phyloP scores from a whole-genome alignment of 2,329 filamentous ascomycete species.

The Trichoderma endophyticum region DNA sequence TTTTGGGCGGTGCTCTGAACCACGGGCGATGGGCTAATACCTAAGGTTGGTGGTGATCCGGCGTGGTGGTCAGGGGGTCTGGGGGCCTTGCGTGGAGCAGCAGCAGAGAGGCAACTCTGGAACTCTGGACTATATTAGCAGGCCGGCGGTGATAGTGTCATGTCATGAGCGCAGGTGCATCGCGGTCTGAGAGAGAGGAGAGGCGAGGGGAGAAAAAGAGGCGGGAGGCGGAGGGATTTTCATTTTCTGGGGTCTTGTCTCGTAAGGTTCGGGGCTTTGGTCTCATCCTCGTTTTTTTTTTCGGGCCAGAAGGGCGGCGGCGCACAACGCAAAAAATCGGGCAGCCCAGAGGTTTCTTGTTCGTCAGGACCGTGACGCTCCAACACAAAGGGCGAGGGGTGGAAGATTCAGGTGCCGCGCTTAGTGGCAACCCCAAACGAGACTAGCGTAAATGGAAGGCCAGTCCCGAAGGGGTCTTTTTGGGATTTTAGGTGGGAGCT shows the following conservation, averaged over 20 bases:
- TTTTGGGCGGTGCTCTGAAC: conserved; percentile 20
- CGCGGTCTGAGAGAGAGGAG: conserved; percentile 19
- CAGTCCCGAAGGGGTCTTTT: conserved; percentile 1
- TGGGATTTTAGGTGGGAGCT: background rate
- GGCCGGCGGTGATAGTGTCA: conserved; percentile 19
- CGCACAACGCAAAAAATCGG: conserved; percentile 34
- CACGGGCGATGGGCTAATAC: conserved; percentile 20
- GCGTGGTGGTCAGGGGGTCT: conserved; percentile 24
- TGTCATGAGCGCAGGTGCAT: conserved; percentile 19
- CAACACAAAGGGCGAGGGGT: conserved; percentile 19
- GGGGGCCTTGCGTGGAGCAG: conserved; percentile 22
- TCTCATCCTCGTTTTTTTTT: conserved; percentile 41
- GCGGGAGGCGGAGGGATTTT: conserved; percentile 31
- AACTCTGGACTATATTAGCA: conserved; percentile 17
- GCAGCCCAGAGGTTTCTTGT: conserved; percentile 20
- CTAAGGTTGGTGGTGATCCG: conserved; percentile 26
- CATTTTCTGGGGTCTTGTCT: conserved; percentile 35
- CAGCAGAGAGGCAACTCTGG: conserved; percentile 18
- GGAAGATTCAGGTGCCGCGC: conserved; percentile 19
- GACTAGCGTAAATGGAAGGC: background rate
- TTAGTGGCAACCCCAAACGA: background rate
- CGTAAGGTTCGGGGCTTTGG: conserved; percentile 38
- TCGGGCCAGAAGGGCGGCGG: conserved; percentile 39
- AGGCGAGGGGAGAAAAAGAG: conserved; percentile 27
- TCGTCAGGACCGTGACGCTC: conserved; percentile 26